These are phyloP conservation scores for Eryngium alpinum DNA, from an alignment of 140 eudicot species.

Conservation along the genomic window DNA sequence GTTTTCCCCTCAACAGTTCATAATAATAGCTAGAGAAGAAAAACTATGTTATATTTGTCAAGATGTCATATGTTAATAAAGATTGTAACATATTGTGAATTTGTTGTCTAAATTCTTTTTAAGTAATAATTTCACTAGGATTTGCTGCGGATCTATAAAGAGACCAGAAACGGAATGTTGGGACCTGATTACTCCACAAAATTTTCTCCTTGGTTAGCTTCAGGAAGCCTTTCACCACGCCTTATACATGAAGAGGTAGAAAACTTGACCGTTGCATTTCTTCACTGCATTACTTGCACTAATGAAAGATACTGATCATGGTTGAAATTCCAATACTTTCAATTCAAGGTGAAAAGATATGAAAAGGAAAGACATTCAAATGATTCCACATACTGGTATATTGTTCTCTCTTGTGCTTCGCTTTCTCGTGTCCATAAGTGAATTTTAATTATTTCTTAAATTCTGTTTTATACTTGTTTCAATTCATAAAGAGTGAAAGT, in stretches of 20 bases:
- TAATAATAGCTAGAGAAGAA: too few relatives aligned
- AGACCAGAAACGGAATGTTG: constrained; percentile 64
- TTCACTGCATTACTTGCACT: not conserved
- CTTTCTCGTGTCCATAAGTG: not conserved
- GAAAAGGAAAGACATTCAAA: constrained; percentile 51
- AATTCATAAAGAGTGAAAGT: not conserved
- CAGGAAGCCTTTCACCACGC: constrained; percentile 65
- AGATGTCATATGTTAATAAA: not conserved
- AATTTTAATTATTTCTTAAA: not conserved
- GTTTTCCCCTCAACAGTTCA: too few relatives aligned
- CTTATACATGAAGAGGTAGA: constrained; percentile 54
- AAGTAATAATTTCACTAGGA: constrained; percentile 31
- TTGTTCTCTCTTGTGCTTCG: not conserved
- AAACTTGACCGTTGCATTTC: not conserved
- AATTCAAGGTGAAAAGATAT: constrained; percentile 48
- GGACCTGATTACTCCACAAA: constrained; percentile 73
- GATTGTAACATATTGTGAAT: too few relatives aligned
- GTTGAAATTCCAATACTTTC: not conserved
- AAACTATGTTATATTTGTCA: too few relatives aligned
- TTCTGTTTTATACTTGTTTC: not conserved
- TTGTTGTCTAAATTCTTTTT: not conserved
- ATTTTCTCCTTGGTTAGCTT: constrained; percentile 79
- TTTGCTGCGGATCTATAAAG: constrained; percentile 41
- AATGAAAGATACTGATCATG: constrained; percentile 15
- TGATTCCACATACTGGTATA: constrained; percentile 62